Evolutionary conservation across 371 early-diverging fungal genomes (phyloP).

Genomic region (Dichotomocladium elegans): DNA sequence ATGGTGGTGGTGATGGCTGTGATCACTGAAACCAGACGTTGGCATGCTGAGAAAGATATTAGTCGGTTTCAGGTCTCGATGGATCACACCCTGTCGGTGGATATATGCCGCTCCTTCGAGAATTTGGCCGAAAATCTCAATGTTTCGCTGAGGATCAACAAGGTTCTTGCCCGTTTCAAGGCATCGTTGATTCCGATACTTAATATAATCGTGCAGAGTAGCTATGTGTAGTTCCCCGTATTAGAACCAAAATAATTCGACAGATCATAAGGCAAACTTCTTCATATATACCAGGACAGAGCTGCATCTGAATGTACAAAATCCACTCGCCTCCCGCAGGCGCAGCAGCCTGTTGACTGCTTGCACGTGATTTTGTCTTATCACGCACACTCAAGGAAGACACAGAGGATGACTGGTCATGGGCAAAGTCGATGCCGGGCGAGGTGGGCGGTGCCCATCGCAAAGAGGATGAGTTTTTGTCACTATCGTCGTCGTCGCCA

Average conservation of each 20-base stretch:
- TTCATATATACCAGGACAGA: conserved; percentile 61
- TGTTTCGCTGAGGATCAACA: conserved; percentile 42
- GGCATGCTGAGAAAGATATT: conserved; percentile 66
- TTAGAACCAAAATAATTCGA: not conserved
- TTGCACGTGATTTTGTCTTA: not conserved
- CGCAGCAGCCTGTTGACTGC: not conserved
- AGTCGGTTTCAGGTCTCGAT: conserved; percentile 79
- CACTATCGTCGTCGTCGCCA: not conserved
- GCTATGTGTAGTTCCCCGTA: conserved; percentile 18
- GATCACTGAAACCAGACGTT: conserved; percentile 4
- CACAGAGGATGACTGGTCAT: no score
- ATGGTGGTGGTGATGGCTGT: not conserved
- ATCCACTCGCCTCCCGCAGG: conserved; percentile 42
- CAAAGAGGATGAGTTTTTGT: not conserved
- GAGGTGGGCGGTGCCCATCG: not conserved
- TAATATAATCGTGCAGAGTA: conserved; percentile 43
- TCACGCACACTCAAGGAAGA: not conserved
- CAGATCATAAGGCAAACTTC: not conserved
- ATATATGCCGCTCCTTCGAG: conserved; percentile 68
- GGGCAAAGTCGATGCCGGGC: conserved; percentile 10
- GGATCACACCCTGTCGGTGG: conserved; percentile 69
- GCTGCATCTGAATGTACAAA: conserved; percentile 84
- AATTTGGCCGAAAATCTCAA: conserved; percentile 49
- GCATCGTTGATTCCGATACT: conserved; percentile 28
- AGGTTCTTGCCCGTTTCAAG: conserved; percentile 12